Base-by-base conservation (phyloP, 345 rosid species). In the Aquilaria yunnanensis region DNA sequence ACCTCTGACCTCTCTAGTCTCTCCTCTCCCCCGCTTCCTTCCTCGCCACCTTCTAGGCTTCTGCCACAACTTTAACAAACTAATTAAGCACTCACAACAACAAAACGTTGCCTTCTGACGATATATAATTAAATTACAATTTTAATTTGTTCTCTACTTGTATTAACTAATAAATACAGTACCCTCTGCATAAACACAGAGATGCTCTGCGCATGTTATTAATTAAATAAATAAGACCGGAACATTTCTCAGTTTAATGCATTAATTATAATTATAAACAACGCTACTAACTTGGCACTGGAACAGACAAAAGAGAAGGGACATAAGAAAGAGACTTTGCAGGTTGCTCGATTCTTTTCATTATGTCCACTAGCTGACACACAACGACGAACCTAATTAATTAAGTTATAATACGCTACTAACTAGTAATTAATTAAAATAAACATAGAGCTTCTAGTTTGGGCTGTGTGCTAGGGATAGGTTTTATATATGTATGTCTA, bases 231-330 rank as follows among this genome's bases (percentile, higher is more conserved):
- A 37, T 37, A 37, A 9, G 5, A 37, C 43, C 8, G 43, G 43
- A 37, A 37, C 43, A 37, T 9, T 9, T 37, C 23, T 37, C 43
- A 37, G 43, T 37, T 37, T 37, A 37, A 37, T 37, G 5, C 23
- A 23, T 23, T 23, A 23, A 23, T 23, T 23, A 23, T 23, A 23
- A 23, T 23, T 23, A 23, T 23, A 23, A 23, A 23, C 23, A 23
- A 23, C 23, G 23, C 23, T 23, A 23, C 23, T 23, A 51, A 60
- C 47, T 10, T 31, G 55, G 50, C 75, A 79, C 62, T 48, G 78
- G 71, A 67, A 52, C 47, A 64, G 86, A 84, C 84, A 79, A 84
- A 77, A 73, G 74, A 76, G 72, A 73, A 76, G 54, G 67, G 83
- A 81, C 81, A 81, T 78, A 70, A 72, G 77, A 67, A 77, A 75